Evolutionary conservation across 2,329 filamentous ascomycete species (phyloP).

Genomic region (Venturia oleaginea): DNA sequence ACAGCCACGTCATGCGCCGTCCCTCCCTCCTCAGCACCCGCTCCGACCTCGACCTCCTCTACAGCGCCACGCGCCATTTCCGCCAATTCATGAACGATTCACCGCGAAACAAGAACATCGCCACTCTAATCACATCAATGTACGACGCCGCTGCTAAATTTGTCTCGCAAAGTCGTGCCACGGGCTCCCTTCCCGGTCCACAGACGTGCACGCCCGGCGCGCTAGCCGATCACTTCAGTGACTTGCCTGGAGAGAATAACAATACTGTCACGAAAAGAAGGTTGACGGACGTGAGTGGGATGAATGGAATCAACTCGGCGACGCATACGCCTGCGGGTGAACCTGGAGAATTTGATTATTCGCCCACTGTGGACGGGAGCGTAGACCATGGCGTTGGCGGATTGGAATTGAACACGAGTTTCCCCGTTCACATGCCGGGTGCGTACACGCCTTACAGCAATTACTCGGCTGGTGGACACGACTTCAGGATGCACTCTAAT

Average conservation of each 20-base stretch:
- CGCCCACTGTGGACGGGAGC: not conserved
- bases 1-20: slow-evolving; percentile 5
- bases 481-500: not conserved
- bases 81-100: slow-evolving; percentile 1
- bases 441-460: not conserved
- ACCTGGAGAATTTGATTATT: not conserved
- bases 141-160: slow-evolving; percentile 4
- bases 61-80: slow-evolving; percentile 5
- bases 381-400: not conserved
- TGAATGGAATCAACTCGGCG: not conserved
- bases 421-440: not conserved
- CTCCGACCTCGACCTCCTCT: slow-evolving; percentile 10
- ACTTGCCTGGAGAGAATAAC: not conserved
- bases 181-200: not conserved
- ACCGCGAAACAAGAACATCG: not conserved
- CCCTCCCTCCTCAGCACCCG: slow-evolving; percentile 4
- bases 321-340: not conserved
- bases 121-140: not conserved
- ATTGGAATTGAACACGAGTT: not conserved
- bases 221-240: not conserved
- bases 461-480: not conserved
- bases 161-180: not conserved
- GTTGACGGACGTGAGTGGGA: not conserved
- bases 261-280: not conserved
- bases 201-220: not conserved